Evolutionary conservation across 495 filamentous ascomycete species (phyloP), one percentile per base, ranked within the genome.

Genomic region (Extremus antarcticus): DNA sequence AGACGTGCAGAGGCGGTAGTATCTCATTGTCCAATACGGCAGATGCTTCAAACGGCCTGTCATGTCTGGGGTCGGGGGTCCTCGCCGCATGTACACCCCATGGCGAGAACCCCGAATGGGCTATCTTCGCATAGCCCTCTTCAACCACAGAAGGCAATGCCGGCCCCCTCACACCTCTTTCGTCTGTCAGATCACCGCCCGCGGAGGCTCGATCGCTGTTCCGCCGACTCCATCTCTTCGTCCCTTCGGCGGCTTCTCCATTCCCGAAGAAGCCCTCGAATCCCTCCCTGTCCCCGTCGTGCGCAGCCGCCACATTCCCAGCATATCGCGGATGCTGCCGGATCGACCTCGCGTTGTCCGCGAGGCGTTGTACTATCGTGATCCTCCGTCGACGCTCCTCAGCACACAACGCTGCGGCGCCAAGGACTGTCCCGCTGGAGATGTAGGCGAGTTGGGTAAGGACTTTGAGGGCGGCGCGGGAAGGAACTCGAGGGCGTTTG

Each of bases 391-490:
- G 17, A 13, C 56, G 47, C 55, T 65, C 62, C 29, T 65, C 62
- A 7, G 56, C 46, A 23, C 55, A 58, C 16, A 65, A 24, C 3
- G 48, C 39, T 9, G 38, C 62, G 19, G 50, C 25, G 17, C 59
- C 62, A 20, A 55, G 48, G 0, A 53, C 56, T 8, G 59, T 57
- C 2, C 62, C 62, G 8, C 59, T 58, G 21, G 58, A 57, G 25
- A 61, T 57, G 47, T 65, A 65, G 21, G 56, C 62, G 25, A 62
- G 56, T 46, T 65, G 62, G 43, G 43, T 49, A 20, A 65, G 56
- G n/a, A 59, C 47, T 2, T 50, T 45, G 39, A 59, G 53, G 19
- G 58, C 59, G 11, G 45, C 53, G 3, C 35, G 40, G 2, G 62
- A 65, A n/a, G 62, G 58, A 11, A 58, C 59, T 2, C 52, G 59